Percentiles rank a stretch among this genome's conserved stretches.
Evolutionary conservation across 306 rosid species (phyloP).

Genomic region (Luffa aegyptiaca): DNA sequence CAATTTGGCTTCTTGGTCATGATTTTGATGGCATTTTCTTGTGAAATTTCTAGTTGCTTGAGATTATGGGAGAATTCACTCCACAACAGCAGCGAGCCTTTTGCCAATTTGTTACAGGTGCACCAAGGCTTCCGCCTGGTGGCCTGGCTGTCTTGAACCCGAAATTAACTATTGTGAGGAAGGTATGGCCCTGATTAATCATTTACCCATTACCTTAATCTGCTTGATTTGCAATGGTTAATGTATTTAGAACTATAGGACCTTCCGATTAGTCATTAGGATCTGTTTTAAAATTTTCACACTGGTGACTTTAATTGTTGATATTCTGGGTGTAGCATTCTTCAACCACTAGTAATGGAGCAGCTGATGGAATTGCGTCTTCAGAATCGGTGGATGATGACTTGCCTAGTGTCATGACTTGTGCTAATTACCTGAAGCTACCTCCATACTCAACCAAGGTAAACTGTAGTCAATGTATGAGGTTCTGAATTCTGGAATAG

Average conservation of each 20-base stretch:
- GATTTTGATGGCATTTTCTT: constrained; percentile 3
- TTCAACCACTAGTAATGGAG: constrained; percentile 36
- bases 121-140: constrained; percentile 90
- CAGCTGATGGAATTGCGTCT: constrained; percentile 60
- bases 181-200: constrained; percentile 32
- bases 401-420: constrained; percentile 95
- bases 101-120: constrained; percentile 95
- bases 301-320: neutral
- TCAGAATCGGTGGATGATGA: constrained; percentile 81
- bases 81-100: constrained; percentile 87
- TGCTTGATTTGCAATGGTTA: neutral
- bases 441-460: constrained; percentile 98
- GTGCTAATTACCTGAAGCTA: constrained; percentile 94
- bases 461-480: neutral
- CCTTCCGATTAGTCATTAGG: neutral
- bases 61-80: constrained; percentile 84
- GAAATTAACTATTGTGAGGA: constrained; percentile 81
- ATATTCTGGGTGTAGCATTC: constrained; percentile 53
- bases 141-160: constrained; percentile 86
- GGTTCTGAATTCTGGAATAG: neutral
- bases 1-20: neutral
- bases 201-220: neutral
- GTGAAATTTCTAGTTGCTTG: constrained; percentile 49
- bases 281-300: neutral
- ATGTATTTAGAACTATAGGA: too few relatives aligned